These are phyloP conservation scores for Cladosporium austrohemisphaericum DNA, from an alignment of 2,329 filamentous ascomycete genomes.

Conservation along the genomic window DNA sequence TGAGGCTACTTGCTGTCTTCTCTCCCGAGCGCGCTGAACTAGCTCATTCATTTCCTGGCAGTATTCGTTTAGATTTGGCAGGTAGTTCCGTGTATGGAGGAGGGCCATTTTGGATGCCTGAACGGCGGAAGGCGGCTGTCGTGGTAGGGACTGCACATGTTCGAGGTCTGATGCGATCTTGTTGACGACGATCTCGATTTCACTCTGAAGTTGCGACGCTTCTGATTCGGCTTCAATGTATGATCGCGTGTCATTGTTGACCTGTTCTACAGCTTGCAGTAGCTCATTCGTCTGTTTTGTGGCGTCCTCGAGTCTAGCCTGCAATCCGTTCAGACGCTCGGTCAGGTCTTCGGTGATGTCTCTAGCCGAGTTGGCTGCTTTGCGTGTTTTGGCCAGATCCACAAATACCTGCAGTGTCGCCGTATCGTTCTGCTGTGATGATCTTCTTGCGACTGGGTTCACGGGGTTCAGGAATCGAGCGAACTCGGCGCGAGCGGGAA, in stretches of 20 bases:
- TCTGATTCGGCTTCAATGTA: slow-evolving; percentile 45
- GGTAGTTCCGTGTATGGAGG: slow-evolving; percentile 59
- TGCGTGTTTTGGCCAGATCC: slow-evolving; percentile 67
- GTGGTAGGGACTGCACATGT: slow-evolving; percentile 65
- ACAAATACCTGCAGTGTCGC: slow-evolving; percentile 71
- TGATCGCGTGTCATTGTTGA: slow-evolving; percentile 30
- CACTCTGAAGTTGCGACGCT: slow-evolving; percentile 66
- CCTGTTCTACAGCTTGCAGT: slow-evolving; percentile 41
- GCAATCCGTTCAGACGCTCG: slow-evolving; percentile 45
- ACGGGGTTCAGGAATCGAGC: slow-evolving; percentile 42
- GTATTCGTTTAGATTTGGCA: slow-evolving; percentile 58
- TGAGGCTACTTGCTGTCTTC: slow-evolving; percentile 64
- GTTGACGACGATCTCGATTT: slow-evolving; percentile 79
- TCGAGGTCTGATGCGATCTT: slow-evolving; percentile 87
- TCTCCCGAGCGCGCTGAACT: slow-evolving; percentile 51
- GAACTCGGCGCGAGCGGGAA: slow-evolving; percentile 65
- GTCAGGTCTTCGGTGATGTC: slow-evolving; percentile 62
- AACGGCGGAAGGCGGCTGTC: slow-evolving; percentile 61
- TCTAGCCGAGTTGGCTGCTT: slow-evolving; percentile 66
- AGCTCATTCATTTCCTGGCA: slow-evolving; percentile 54
- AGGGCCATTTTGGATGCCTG: slow-evolving; percentile 63
- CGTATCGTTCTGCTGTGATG: slow-evolving; percentile 41
- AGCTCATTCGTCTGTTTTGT: slow-evolving; percentile 44
- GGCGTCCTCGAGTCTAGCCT: slow-evolving; percentile 40
- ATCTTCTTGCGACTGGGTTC: slow-evolving; percentile 19